Evolutionary conservation across 371 early-diverging fungal species (phyloP).

Genomic region (Synchytrium microbalum): DNA sequence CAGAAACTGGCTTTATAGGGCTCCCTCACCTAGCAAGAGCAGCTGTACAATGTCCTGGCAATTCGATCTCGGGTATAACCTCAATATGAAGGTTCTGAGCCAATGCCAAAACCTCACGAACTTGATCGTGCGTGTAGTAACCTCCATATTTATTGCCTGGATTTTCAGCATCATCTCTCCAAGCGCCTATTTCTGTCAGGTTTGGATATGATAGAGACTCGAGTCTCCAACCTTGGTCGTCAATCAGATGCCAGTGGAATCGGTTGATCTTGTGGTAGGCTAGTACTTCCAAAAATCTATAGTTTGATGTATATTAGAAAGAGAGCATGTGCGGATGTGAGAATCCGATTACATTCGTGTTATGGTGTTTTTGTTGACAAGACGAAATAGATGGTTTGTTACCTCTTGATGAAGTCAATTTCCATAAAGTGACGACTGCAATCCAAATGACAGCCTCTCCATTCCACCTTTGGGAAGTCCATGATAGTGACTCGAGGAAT

Average conservation of each 20-base stretch:
- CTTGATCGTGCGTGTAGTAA: neutral
- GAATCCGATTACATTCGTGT: neutral
- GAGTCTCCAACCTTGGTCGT: conserved; percentile 11
- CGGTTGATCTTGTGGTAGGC: conserved; percentile 11
- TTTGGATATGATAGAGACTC: neutral
- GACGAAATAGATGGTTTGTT: neutral
- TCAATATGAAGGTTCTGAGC: neutral
- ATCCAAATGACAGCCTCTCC: conserved; percentile 6
- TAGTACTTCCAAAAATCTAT: conserved; percentile 2
- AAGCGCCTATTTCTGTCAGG: conserved; percentile 7
- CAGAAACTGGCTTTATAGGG: neutral
- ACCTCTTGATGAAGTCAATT: conserved; percentile 4
- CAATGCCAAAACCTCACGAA: neutral
- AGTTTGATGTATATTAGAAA: neutral
- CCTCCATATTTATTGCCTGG: neutral
- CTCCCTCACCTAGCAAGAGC: conserved; percentile 5
- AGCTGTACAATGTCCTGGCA: conserved; percentile 12
- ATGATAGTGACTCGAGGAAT: neutral
- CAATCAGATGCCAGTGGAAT: conserved; percentile 12
- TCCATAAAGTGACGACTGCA: conserved; percentile 7
- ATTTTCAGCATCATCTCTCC: neutral
- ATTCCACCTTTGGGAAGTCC: conserved; percentile 2
- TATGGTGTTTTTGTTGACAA: neutral
- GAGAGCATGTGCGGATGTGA: no score
- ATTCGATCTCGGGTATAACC: conserved; percentile 9